Evolutionary conservation across 805 yeast genomes (phyloP), one percentile per base, ranked within the genome.

Genomic region (Alloascoidea hylecoeti): DNA sequence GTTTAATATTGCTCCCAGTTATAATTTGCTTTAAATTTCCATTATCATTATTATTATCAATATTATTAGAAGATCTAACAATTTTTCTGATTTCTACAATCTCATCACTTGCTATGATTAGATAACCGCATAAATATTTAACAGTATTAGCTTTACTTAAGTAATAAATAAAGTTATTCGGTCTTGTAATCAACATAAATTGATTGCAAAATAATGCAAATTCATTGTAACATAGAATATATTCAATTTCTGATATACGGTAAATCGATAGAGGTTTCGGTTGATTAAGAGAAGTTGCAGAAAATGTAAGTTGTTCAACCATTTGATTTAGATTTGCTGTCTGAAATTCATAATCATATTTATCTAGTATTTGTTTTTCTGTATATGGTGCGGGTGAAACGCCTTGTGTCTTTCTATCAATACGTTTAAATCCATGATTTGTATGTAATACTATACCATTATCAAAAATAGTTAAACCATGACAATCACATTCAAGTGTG

Each of bases 371-470:
- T n/a, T n/a, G n/a, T n/a, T n/a, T n/a, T n/a, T n/a, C n/a, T n/a
- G n/a, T n/a, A n/a, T n/a, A n/a, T n/a, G n/a, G n/a, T n/a, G n/a
- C n/a, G n/a, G n/a, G n/a, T n/a, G n/a, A n/a, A n/a, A n/a, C n/a
- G n/a, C n/a, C n/a, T n/a, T n/a, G n/a, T n/a, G n/a, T n/a, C n/a
- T n/a, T n/a, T n/a, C n/a, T n/a, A n/a, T n/a, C n/a, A n/a, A n/a
- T n/a, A n/a, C 78, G 66, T 42, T 80, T 78, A 45, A 78, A 75
- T 0, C 88, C 88, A 46, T 72, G 70, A 14, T 68, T 58, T 0
- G 85, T 68, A 48, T 78, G 81, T 1, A 78, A 69, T 0, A 83
- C 73, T 51, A 82, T 68, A 37, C 81, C 67, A 15, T 74, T 70
- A 42, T 75, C 72, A 57, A 83, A 75, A 2, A 79, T 61, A 0